Base-by-base conservation (phyloP, 371 early-diverging fungal genomes). In the Lichtheimia ornata region DNA sequence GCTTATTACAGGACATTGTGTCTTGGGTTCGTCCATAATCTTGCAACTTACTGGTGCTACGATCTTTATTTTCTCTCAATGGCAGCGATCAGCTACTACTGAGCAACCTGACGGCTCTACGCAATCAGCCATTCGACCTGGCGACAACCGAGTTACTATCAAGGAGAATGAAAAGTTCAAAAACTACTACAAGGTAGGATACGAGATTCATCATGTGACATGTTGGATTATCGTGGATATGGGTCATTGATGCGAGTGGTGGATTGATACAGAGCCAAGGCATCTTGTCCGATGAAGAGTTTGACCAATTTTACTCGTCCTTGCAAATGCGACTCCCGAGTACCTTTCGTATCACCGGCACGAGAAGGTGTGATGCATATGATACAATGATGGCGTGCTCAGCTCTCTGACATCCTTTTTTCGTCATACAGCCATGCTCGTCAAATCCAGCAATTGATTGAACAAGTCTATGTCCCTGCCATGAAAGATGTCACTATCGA, bases 311-410 rank as follows among this genome's bases (percentile, higher is more conserved):
- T 62, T 84, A 89, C 70, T 75, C 81, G 22, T 56, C 71, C 5
- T 77, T 93, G 64, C 77, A 85, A 70, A 81, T 70, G 27, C 78
- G 81, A 28, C 82, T 98, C 49, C 99, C 99, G 4, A 90, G 91
- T 42, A 90, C 93, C 28, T 98, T 96, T 74, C 86, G 99, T 59
- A 90, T 98, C 65, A 94, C 97, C 0, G 97, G 96, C n/a, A 92
- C 91, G 41, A 82, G 93, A 67, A 79, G 84, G 91, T 89, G 71
- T 54, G 35, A 67, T 24, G 22, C 27, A 49, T 30, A 2, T 67
- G 6, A 60, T 50, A 35, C 11, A 50, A 35, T 47, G 35, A 35
- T 35, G 35, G 35, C 35, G 35, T 35, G 35, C 35, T 35, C 51
- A 25, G 41, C 30, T 55, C 3, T 18, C 40, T 57, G 2, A 49